A percentile compares a stretch with the other conserved stretches of the same genome.
These are phyloP conservation scores for Rhizopogon salebrosus DNA, from an alignment of 768 basidiomycete genomes.

Conservation along the genomic window DNA sequence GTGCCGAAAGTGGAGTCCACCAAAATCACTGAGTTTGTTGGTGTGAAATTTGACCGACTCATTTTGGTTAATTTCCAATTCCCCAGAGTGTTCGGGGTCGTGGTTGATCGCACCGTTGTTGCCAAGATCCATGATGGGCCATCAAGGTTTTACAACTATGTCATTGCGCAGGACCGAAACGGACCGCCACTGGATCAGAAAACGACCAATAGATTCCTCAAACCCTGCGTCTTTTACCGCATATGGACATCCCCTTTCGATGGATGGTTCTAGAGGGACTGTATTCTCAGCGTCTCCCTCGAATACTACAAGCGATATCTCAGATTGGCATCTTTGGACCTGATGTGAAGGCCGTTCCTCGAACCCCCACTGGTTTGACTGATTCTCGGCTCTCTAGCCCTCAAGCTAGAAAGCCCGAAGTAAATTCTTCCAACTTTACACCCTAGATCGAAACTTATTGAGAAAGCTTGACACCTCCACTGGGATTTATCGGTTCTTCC, in stretches of 20 bases:
- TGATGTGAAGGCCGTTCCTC: neutral
- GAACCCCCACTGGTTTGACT: neutral
- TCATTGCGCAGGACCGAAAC: neutral
- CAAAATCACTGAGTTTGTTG: neutral
- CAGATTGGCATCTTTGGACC: neutral
- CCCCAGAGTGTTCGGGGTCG: slow-evolving; percentile 1
- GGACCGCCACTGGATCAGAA: neutral
- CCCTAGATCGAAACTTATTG: neutral
- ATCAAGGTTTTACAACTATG: neutral
- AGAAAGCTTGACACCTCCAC: neutral
- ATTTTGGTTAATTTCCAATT: neutral
- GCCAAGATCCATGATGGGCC: neutral
- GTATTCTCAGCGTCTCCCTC: neutral
- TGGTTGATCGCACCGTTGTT: neutral
- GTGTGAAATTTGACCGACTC: too few species aligned
- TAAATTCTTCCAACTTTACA: neutral
- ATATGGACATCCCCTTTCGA: neutral
- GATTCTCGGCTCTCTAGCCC: neutral
- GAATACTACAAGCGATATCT: neutral
- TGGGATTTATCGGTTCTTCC: neutral
- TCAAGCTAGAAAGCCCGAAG: neutral
- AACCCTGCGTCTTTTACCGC: neutral
- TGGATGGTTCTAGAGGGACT: neutral
- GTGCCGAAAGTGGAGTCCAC: neutral
- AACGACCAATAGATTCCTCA: neutral